Evolutionary conservation across 768 basidiomycete species (phyloP).

Genomic region (Amanita muscaria): DNA sequence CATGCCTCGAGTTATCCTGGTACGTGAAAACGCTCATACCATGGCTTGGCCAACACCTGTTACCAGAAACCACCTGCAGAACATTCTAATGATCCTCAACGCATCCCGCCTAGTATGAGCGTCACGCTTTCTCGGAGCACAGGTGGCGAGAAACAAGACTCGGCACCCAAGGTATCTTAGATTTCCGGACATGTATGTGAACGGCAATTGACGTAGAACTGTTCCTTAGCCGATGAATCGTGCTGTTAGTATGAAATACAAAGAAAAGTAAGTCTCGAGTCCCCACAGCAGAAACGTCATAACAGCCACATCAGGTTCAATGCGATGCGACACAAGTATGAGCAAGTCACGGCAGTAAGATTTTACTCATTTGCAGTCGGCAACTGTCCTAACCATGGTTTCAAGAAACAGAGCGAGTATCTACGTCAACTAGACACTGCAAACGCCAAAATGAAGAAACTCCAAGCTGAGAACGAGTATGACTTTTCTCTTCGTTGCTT

Average conservation of each 20-base stretch:
- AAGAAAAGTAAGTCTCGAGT: conserved; percentile 21
- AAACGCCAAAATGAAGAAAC: conserved; percentile 30
- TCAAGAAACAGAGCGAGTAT: conserved; percentile 29
- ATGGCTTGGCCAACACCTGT: background rate
- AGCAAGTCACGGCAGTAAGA: conserved; percentile 33
- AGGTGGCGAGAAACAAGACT: conserved; percentile 1
- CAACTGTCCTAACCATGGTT: background rate
- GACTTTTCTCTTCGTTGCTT: conserved; percentile 11
- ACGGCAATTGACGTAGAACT: background rate
- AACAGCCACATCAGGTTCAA: conserved; percentile 32
- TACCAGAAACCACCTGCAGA: conserved; percentile 6
- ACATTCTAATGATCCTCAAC: conserved; percentile 3
- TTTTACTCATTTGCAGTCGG: background rate
- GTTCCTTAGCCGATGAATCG: background rate
- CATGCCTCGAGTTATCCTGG: conserved; percentile 9
- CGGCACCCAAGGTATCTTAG: background rate
- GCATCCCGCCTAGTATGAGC: background rate
- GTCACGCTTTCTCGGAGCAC: conserved; percentile 3
- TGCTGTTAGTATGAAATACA: conserved; percentile 12
- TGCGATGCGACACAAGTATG: conserved; percentile 35
- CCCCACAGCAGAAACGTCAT: background rate
- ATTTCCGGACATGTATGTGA: background rate
- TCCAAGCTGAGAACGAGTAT: conserved; percentile 45
- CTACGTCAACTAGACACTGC: conserved; percentile 32
- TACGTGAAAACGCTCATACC: background rate